Evolutionary conservation across 352 stramenopile genomes (phyloP), one percentile per base, ranked within the genome.

Genomic region (Phytophthora boehmeriae): DNA sequence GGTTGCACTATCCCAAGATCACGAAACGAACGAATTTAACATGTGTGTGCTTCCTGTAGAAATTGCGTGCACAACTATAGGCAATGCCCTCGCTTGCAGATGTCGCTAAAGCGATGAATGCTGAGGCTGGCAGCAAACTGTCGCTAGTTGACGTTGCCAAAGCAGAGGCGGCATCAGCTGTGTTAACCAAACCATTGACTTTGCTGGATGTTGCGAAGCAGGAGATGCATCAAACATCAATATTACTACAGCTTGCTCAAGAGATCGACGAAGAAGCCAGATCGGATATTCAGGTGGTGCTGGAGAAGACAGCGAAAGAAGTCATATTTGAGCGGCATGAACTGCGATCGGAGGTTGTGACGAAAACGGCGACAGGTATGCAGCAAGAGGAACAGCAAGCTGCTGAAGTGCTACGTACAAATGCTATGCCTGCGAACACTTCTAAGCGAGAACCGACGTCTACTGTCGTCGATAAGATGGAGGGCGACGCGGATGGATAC

Each of bases 181-280:
- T 14, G 34, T 55, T 25, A 34, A 22, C 16, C 16, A 78, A 75
- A 38, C 49, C 63, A 1, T 11, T 74, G 51, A 78, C 66, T 14
- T 56, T 88, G 30, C 32, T 82, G 46, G 81, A 89, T 19, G 67
- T 90, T n/a, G 78, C 76, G 2, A 64, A 63, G 8, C 66, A 77
- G 35, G 35, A 73, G 16, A 64, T 14, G 16, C 53, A 63, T 19
- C 8, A 25, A 11, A 22, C 4, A 28, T 34, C 54, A 28, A 76
- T 63, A 46, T 34, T 86, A 17, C 44, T 66, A n/a, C 53, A 64
- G 11, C 30, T 90, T n/a, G 82, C 84, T 1, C 49, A 75, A 17
- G 70, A 83, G 17, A 81, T 90, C 11, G 64, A 88, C 39, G 47
- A 68, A 0, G 78, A 89, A 63, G 71, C 84, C 9, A 49, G 44